Conservation (phyloP, 345 rosid genomes). For the Abelmoschus esculentus region DNA sequence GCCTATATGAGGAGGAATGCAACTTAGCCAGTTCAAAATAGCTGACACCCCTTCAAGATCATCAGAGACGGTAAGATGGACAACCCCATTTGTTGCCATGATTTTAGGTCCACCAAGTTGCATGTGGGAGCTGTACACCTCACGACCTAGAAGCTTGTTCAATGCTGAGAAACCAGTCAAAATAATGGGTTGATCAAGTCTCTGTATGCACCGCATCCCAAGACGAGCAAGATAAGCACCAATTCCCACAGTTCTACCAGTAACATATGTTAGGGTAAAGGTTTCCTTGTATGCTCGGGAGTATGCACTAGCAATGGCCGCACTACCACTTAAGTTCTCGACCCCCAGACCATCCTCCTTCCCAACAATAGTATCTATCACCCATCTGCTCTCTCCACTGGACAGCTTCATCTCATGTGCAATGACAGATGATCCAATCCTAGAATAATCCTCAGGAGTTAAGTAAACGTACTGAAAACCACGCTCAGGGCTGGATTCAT, state of each 20-base stretch:
- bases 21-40: conserved; percentile 92
- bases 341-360: conserved; percentile 97
- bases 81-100: conserved; percentile 99
- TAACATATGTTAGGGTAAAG: conserved; percentile 88
- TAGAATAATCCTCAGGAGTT: conserved; percentile 64
- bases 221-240: conserved; percentile 99
- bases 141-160: conserved; percentile 98
- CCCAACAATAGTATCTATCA: conserved; percentile 87
- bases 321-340: conserved; percentile 94
- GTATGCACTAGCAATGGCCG: conserved; percentile 97
- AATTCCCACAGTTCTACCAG: conserved; percentile 94
- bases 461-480: conserved; percentile 90
- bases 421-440: conserved; percentile 71
- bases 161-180: conserved; percentile 96
- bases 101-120: conserved; percentile 99
- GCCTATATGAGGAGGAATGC: conserved; percentile 69
- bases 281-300: conserved; percentile 96
- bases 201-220: conserved; percentile 98
- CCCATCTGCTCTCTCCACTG: conserved; percentile 82
- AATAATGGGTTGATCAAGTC: conserved; percentile 97
- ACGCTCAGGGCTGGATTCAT: conserved; percentile 75
- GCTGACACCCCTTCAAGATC: conserved; percentile 95
- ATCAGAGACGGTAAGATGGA: conserved; percentile 93
- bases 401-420: conserved; percentile 77
- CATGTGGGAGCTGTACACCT: conserved; percentile 99